These are phyloP conservation scores for Aureobasidium uvarum DNA, from an alignment of 2,329 filamentous ascomycete genomes.

Conservation along the genomic window DNA sequence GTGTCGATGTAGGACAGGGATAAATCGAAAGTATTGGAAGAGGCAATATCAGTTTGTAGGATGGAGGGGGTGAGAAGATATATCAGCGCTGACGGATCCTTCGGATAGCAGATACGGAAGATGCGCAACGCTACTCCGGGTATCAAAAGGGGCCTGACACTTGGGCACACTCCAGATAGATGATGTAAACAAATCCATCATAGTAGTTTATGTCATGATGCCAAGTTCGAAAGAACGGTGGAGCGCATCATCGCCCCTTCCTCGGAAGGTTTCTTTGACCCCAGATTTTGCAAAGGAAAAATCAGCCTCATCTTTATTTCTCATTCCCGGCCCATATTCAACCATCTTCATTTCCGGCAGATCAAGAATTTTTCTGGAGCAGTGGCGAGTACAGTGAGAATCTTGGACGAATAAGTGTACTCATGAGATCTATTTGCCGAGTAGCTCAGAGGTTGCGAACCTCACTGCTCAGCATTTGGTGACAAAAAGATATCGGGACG, in stretches of 20 bases:
- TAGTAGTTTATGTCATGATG: background rate
- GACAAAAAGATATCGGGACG: background rate
- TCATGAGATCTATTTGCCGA: background rate
- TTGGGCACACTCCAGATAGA: background rate
- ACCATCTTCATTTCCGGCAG: background rate
- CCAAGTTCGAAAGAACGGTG: background rate
- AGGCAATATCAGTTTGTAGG: background rate
- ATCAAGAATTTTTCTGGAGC: background rate
- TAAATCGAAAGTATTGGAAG: too few relatives aligned
- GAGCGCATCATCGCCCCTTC: background rate
- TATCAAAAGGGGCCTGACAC: background rate
- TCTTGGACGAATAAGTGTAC: background rate
- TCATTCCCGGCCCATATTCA: background rate
- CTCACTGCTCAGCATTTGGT: background rate
- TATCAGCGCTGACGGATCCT: background rate
- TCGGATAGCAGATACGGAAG: background rate
- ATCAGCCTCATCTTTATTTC: background rate
- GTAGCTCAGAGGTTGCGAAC: background rate
- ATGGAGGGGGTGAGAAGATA: background rate
- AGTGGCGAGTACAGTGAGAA: background rate
- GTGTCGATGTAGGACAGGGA: background rate
- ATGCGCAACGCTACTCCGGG: background rate
- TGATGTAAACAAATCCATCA: constrained; percentile 12
- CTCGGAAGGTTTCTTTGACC: background rate
- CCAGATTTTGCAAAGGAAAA: constrained; percentile 1